Base-by-base conservation (phyloP, 139 green algal species). In the Ettlia oleoabundans region DNA sequence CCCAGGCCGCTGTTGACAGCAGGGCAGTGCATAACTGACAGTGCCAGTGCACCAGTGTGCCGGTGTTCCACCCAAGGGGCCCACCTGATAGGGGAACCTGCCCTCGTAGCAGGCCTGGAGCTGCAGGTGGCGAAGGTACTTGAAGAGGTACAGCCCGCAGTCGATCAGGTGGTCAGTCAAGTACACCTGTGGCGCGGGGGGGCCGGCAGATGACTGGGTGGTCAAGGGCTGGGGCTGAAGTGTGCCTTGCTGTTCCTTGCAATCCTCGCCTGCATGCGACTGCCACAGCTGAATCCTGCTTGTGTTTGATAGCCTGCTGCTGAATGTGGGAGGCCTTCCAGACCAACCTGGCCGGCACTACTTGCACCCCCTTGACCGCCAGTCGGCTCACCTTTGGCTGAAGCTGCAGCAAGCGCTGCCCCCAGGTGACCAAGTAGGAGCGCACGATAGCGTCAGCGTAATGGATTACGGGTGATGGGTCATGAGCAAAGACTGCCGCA, bases 361-460 rank as follows among this genome's bases (percentile, higher is more conserved):
- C n/a, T n/a, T n/a, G n/a, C n/a, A n/a, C n/a, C n/a, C n/a, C n/a
- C n/a, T n/a, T n/a, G n/a, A n/a, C n/a, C n/a, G n/a, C n/a, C n/a
- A n/a, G n/a, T n/a, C n/a, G n/a, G 6, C 62, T 0, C 67, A 88
- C 84, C 79, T 88, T 88, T 30, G 84, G 84, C 51, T 88, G 84
- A 55, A 88, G 84, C 35, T 78, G 30, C 41, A 83, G 43, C 30
- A 88, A 51, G 13, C 76, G 66, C 32, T 74, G 53, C 2, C 47
- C 63, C 84, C 84, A 88, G 35, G 1, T 18, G 42, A 26, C 10
- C 30, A 85, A 32, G 30, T 80, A 30, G 41, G 33, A 28, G 40
- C 80, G 80, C 69, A 85, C 69, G 4, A 51, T 32, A 8, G 40
- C 41, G 30, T 85, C 69, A 22, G 80, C 33, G 24, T 32, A 7